These are phyloP conservation scores for Glarea lozoyensis DNA, from an alignment of 495 filamentous ascomycete species.

Conservation along the genomic window DNA sequence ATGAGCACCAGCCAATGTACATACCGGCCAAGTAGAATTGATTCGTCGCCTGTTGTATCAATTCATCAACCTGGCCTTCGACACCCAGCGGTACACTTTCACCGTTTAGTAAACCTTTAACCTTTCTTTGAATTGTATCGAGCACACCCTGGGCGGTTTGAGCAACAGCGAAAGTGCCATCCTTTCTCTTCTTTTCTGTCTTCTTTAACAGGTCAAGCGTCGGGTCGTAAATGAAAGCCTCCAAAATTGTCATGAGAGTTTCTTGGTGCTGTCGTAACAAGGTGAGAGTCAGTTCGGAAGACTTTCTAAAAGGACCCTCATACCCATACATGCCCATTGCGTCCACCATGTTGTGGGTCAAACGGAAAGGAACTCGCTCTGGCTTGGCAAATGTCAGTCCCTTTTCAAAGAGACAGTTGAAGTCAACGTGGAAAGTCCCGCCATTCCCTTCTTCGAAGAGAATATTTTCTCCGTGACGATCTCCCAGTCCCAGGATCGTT, in stretches of 20 bases:
- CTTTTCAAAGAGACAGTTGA: conserved; percentile 99
- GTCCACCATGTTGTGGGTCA: conserved; percentile 97
- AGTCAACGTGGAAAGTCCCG: conserved; percentile 94
- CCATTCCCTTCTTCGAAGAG: conserved; percentile 91
- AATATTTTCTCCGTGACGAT: conserved; percentile 98
- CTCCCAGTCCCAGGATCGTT: conserved; percentile 86
- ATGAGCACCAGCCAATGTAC: conserved; percentile 99
- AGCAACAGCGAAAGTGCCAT: conserved; percentile 48
- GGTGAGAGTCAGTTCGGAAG: conserved; percentile 75
- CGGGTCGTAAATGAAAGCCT: conserved; percentile 94
- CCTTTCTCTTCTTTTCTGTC: conserved; percentile 46
- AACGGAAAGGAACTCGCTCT: conserved; percentile 91
- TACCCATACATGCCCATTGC: conserved; percentile 91
- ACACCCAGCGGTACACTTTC: conserved; percentile 89
- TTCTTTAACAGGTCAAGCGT: conserved; percentile 89
- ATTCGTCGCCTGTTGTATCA: conserved; percentile 77
- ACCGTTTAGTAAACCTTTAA: conserved; percentile 70
- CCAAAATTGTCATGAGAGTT: conserved; percentile 90
- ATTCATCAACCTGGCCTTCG: conserved; percentile 88
- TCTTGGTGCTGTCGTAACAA: conserved; percentile 88
- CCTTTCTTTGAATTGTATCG: conserved; percentile 79
- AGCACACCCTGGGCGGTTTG: conserved; percentile 85
- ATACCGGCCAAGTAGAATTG: conserved; percentile 70
- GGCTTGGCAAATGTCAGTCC: conserved; percentile 92
- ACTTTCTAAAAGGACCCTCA: conserved; percentile 86